These are phyloP conservation scores for Remersonia thermophila DNA, from an alignment of 2,329 filamentous ascomycete genomes.

Conservation along the genomic window DNA sequence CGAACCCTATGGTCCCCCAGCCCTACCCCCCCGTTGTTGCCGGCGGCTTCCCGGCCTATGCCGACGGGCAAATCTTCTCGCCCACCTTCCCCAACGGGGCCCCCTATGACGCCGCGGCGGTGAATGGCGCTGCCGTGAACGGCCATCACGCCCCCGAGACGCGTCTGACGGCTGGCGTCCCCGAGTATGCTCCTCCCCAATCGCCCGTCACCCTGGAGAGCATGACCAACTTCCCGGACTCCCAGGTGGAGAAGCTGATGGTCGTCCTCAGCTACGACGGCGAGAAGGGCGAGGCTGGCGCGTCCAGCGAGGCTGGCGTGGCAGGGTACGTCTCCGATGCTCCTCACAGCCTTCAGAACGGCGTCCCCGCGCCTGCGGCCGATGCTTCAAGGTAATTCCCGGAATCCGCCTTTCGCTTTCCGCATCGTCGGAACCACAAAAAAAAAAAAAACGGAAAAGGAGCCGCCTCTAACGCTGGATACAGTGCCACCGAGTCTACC, in stretches of 20 bases:
- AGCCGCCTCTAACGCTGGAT: conserved; percentile 1
- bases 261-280: conserved; percentile 14
- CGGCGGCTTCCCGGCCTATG: conserved; percentile 18
- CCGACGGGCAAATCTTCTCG: conserved; percentile 21
- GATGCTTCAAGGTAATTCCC: conserved; percentile 8
- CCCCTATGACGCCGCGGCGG: conserved; percentile 14
- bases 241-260: conserved; percentile 21
- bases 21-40: conserved; percentile 18
- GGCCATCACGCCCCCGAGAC: conserved; percentile 31
- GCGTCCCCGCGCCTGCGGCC: background rate
- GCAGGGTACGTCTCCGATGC: conserved; percentile 9
- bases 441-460: too few relatives aligned
- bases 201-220: conserved; percentile 20
- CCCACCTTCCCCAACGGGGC: conserved; percentile 22
- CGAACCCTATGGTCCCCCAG: conserved; percentile 11
- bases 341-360: conserved; percentile 3
- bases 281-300: conserved; percentile 7
- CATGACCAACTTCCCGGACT: conserved; percentile 22
- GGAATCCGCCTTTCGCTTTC: background rate
- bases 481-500: conserved; percentile 5
- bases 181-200: conserved; percentile 43
- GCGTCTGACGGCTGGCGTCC: conserved; percentile 49
- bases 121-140: conserved; percentile 27
- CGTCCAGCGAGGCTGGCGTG: conserved; percentile 5
- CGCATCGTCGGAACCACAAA: background rate